Percentiles rank a stretch among this genome's conserved stretches.
Evolutionary conservation across 2,329 filamentous ascomycete genomes (phyloP).

Genomic region (Aureobasidium sp.): DNA sequence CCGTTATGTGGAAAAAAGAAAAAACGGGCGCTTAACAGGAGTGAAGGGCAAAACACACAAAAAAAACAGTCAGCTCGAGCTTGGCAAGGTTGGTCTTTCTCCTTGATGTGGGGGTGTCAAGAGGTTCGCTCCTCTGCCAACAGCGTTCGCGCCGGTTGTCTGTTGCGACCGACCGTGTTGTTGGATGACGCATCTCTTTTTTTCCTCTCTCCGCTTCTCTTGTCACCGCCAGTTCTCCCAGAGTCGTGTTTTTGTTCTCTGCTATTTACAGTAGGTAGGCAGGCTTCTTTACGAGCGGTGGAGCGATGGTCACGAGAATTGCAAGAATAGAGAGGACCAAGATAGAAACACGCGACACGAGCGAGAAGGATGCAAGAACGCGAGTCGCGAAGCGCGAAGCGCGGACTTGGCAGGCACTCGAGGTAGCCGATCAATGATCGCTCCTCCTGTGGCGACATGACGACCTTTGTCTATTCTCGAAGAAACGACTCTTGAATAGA

Average conservation of each 20-base stretch:
- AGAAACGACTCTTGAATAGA: not conserved
- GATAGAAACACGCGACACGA: slow-evolving; percentile 2
- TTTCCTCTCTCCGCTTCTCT: not conserved
- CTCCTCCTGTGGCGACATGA: not conserved
- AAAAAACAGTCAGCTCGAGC: not conserved
- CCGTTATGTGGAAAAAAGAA: not conserved
- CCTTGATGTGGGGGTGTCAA: not conserved
- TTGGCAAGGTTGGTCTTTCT: not conserved
- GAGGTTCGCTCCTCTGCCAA: slow-evolving; percentile 2
- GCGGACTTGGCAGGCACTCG: not conserved
- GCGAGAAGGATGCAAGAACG: not conserved
- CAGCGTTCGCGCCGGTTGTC: not conserved
- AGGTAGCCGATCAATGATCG: not conserved
- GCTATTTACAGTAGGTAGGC: not conserved
- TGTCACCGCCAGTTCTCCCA: not conserved
- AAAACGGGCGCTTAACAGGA: not conserved
- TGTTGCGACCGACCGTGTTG: not conserved
- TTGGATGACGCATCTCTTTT: not conserved
- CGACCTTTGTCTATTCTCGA: not conserved
- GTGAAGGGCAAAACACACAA: not conserved
- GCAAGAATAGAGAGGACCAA: not conserved
- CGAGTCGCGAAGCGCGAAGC: not conserved
- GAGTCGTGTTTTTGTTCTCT: not conserved
- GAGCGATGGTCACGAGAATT: not conserved
- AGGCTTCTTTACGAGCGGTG: not conserved